Percentiles rank a stretch among this genome's conserved stretches.
Evolutionary conservation across 2,329 filamentous ascomycete species (phyloP).

Genomic region (Eutypa lata): DNA sequence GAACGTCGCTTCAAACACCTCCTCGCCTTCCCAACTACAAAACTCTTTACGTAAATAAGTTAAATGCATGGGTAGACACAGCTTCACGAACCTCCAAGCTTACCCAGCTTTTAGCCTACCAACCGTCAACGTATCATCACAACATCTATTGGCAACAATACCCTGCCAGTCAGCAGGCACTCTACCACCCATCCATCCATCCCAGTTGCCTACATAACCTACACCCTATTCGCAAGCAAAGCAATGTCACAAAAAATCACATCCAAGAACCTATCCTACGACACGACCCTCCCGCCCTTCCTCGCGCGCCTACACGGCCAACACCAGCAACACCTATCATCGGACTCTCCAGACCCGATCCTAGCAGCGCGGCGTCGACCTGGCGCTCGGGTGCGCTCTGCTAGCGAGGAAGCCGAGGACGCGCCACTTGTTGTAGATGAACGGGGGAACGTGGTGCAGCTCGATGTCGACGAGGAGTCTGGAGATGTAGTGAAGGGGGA

Average conservation of each 20-base stretch:
- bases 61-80: too few relatives aligned
- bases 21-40: too few relatives aligned
- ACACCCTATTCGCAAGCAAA: neutral
- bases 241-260: constrained; percentile 60
- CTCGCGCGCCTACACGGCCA: constrained; percentile 55
- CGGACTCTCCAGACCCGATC: constrained; percentile 51
- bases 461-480: constrained; percentile 34
- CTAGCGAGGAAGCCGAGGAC: constrained; percentile 72
- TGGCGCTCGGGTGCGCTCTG: constrained; percentile 49
- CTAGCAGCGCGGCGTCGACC: constrained; percentile 48
- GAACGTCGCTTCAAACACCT: too few relatives aligned
- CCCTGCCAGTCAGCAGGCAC: too few relatives aligned
- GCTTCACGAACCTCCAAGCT: too few relatives aligned
- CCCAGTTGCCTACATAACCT: too few relatives aligned
- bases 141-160: too few relatives aligned
- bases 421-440: constrained; percentile 74
- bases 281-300: constrained; percentile 57
- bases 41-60: too few relatives aligned
- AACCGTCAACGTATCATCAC: too few relatives aligned
- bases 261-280: constrained; percentile 68
- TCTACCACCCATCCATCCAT: too few relatives aligned
- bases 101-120: too few relatives aligned
- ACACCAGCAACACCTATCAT: constrained; percentile 42
- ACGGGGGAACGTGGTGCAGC: constrained; percentile 59
- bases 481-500: constrained; percentile 22